Percentiles rank a stretch among this genome's conserved stretches.
phyloP scores from a whole-genome alignment of 2,329 filamentous ascomycete genomes.

The Colletotrichum somersetense region DNA sequence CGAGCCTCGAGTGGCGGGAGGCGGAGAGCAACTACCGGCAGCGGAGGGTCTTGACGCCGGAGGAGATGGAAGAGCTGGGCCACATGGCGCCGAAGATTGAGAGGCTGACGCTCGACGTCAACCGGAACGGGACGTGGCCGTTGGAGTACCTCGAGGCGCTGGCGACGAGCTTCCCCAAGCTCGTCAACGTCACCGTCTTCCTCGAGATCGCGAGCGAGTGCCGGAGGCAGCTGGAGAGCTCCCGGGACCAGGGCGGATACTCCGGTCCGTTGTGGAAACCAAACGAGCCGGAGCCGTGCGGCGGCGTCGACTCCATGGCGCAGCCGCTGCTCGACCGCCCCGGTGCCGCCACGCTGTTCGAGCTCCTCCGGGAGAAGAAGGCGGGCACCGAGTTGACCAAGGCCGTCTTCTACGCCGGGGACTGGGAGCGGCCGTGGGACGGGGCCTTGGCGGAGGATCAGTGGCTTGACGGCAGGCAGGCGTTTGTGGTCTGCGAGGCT shows the following conservation, averaged over 20 bases:
- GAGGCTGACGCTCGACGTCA: slow-evolving; percentile 27
- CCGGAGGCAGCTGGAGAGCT: slow-evolving; percentile 8
- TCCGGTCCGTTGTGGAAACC: not conserved
- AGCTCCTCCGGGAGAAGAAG: slow-evolving; percentile 7
- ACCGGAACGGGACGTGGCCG: slow-evolving; percentile 22
- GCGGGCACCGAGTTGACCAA: not conserved
- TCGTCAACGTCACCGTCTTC: slow-evolving; percentile 23
- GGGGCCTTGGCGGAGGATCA: not conserved
- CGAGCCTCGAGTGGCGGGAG: slow-evolving; percentile 24
- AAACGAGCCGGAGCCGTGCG: not conserved
- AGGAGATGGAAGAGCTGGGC: slow-evolving; percentile 3
- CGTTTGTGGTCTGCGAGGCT: not conserved
- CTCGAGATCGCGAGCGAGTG: slow-evolving; percentile 30
- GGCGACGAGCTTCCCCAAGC: slow-evolving; percentile 20
- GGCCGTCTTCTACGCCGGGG: slow-evolving; percentile 18
- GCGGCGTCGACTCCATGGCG: not conserved
- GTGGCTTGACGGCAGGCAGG: slow-evolving; percentile 17
- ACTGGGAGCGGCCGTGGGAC: slow-evolving; percentile 22
- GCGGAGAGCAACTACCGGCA: slow-evolving; percentile 3
- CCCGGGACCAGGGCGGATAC: not conserved
- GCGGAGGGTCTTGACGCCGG: slow-evolving; percentile 5
- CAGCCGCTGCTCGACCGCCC: not conserved
- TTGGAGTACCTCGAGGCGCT: slow-evolving; percentile 25
- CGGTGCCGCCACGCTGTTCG: not conserved
- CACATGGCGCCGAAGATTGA: slow-evolving; percentile 12